Evolutionary conservation across 805 yeast genomes (phyloP).

Genomic region (Tetrapisispora nanseiensis): DNA sequence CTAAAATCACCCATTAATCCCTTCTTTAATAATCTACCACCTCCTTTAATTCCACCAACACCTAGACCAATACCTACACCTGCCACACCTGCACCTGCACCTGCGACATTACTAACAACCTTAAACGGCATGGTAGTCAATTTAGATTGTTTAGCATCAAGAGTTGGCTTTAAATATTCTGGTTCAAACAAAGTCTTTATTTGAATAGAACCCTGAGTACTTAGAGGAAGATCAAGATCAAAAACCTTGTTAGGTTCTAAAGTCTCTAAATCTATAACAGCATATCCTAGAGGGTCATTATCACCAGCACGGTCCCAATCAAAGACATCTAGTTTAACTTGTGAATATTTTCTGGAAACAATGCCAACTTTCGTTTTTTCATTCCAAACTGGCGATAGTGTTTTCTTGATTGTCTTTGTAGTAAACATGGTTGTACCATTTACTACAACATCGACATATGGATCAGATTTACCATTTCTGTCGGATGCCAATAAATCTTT

Average conservation of each 20-base stretch:
- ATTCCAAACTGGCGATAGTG: conserved; percentile 69
- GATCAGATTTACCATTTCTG: conserved; percentile 71
- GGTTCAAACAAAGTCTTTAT: conserved; percentile 50
- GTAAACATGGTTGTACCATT: conserved; percentile 47
- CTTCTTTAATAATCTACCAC: conserved; percentile 34
- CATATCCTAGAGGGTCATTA: conserved; percentile 50
- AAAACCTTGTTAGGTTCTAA: conserved; percentile 39
- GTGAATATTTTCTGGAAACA: conserved; percentile 50
- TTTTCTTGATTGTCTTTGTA: conserved; percentile 54
- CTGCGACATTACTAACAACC: conserved; percentile 32
- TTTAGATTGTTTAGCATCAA: conserved; percentile 17
- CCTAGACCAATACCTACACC: conserved; percentile 31
- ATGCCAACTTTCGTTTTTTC: conserved; percentile 52
- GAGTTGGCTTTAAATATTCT: conserved; percentile 55
- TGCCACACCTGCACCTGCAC: conserved; percentile 34
- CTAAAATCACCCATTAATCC: conserved; percentile 11
- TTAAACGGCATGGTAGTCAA: conserved; percentile 40
- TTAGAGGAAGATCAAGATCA: conserved; percentile 40
- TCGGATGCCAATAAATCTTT: conserved; percentile 49
- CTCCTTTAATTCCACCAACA: conserved; percentile 39
- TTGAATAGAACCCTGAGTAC: conserved; percentile 57
- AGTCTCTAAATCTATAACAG: conserved; percentile 39
- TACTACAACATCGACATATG: conserved; percentile 43
- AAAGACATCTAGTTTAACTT: conserved; percentile 40
- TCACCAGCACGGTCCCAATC: conserved; percentile 79